Base-by-base conservation (phyloP, 257 asterid species). In the Nicotiana sylvestris region DNA sequence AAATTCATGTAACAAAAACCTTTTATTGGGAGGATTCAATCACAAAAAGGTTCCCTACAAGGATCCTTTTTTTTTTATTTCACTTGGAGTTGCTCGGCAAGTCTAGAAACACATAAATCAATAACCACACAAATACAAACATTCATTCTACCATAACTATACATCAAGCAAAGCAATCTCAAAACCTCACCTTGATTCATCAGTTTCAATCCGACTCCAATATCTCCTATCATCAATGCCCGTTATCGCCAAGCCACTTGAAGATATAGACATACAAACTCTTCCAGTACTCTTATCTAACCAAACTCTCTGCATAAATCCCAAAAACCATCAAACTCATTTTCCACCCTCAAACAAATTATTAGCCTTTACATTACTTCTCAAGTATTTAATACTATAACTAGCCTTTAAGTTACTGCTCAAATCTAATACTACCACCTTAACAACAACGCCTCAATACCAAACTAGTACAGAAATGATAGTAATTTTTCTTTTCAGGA, bases 181-280 rank as follows among this genome's bases (percentile, higher is more conserved):
- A 43, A 69, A 78, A 27, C 80, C 96, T 88, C 88, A 95, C 98
- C 96, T 91, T 13, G 99, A 95, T 87, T 95, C 99, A 66, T 95
- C 97, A 1, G 98, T 92, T 25, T 87, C 90, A 82, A 95, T 88
- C 51, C 97, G 92, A 86, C 85, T 92, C 99, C 99, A 95, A 69
- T 95, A 95, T 89, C 99, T 88, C 87, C 99, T 70, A 76, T 95
- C 99, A 79, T 91, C 97, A 33, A 95, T 94, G 72, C 99, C 99
- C 2, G 98, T 95, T 39, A 95, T 95, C 0, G 87, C 84, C 88
- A 95, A 86, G 58, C 96, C 98, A 76, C 86, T 87, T 21, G 97
- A 92, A 30, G 98, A 85, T 49, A 95, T 82, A 18, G 90, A 88
- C 91, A 95, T 85, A 84, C 97, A 95, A 76, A 91, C 84, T 82